Percentiles rank a stretch among this genome's conserved stretches.
phyloP scores from a whole-genome alignment of 768 basidiomycete species.

The Amanita fuliginea region DNA sequence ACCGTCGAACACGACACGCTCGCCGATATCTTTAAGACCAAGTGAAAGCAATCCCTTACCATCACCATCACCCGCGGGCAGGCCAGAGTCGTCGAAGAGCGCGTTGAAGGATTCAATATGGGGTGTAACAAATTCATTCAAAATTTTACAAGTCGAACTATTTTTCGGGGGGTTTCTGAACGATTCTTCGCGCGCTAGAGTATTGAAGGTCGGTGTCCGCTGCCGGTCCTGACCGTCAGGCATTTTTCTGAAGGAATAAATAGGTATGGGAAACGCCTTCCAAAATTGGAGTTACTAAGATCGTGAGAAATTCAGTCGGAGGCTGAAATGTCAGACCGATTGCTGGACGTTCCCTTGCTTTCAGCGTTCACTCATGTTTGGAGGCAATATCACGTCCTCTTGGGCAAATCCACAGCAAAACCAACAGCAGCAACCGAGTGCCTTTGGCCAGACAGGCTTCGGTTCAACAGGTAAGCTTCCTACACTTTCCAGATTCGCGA shows the following conservation, averaged over 20 bases:
- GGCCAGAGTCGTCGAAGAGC: constrained; percentile 87
- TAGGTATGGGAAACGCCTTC: background rate
- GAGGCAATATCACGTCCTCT: constrained; percentile 36
- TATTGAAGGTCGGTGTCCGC: constrained; percentile 58
- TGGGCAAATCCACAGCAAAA: constrained; percentile 63
- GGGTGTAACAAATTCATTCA: constrained; percentile 89
- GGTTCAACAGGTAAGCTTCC: constrained; percentile 39
- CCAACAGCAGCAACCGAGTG: constrained; percentile 47
- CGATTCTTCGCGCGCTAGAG: constrained; percentile 63
- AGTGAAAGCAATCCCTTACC: constrained; percentile 72
- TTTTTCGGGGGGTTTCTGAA: constrained; percentile 69
- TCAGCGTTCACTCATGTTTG: constrained; percentile 34
- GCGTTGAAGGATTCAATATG: constrained; percentile 97
- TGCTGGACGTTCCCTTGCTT: constrained; percentile 5
- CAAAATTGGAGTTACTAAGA: background rate
- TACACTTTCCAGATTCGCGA: constrained; percentile 9
- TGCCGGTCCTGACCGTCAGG: constrained; percentile 26
- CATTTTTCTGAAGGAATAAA: constrained; percentile 26
- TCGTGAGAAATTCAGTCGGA: constrained; percentile 5
- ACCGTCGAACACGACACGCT: constrained; percentile 90
- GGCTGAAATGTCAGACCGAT: constrained; percentile 5
- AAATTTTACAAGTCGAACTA: constrained; percentile 61
- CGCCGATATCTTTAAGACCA: constrained; percentile 74
- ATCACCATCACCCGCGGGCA: constrained; percentile 62
- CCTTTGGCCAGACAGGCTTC: constrained; percentile 69